phyloP scores from a whole-genome alignment of 1,139 yeast genomes.

The Lodderomyces parapsilosis region DNA sequence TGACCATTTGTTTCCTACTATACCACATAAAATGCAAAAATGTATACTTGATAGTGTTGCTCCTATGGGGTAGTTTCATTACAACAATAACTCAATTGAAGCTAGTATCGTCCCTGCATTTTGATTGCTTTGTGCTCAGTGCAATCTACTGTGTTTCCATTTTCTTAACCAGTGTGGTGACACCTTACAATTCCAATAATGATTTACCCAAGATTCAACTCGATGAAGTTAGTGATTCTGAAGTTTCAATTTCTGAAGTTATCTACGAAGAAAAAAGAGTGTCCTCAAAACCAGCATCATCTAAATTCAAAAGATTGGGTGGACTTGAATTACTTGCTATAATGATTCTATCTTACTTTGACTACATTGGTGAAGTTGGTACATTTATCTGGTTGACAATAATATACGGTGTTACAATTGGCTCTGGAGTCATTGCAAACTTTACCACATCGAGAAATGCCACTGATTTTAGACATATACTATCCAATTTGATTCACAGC shows the following conservation, averaged over 20 bases:
- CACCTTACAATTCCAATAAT: not conserved
- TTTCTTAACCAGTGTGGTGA: not conserved
- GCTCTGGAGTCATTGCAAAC: not conserved
- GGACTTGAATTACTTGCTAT: not conserved
- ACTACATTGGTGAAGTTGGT: slow-evolving; percentile 1
- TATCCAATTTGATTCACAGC: not conserved
- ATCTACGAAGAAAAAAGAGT: not conserved
- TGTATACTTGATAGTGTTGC: slow-evolving; percentile 4
- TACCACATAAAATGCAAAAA: slow-evolving; percentile 4
- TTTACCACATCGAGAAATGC: not conserved
- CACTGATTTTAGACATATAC: not conserved
- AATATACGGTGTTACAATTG: not conserved
- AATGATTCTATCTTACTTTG: not conserved
- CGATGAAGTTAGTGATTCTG: not conserved
- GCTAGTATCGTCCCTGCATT: not conserved
- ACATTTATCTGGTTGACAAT: not conserved
- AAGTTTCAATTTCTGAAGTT: not conserved
- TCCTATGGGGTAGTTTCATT: slow-evolving; percentile 11
- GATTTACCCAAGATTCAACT: not conserved
- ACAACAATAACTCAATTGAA: slow-evolving; percentile 2
- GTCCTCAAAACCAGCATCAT: not conserved
- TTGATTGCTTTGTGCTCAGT: not conserved
- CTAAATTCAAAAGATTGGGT: not conserved
- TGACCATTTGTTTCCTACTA: slow-evolving; percentile 7
- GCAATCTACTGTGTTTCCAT: not conserved